Conservation (phyloP, 2,329 filamentous ascomycete genomes). For the Colletotrichum shisoi region DNA sequence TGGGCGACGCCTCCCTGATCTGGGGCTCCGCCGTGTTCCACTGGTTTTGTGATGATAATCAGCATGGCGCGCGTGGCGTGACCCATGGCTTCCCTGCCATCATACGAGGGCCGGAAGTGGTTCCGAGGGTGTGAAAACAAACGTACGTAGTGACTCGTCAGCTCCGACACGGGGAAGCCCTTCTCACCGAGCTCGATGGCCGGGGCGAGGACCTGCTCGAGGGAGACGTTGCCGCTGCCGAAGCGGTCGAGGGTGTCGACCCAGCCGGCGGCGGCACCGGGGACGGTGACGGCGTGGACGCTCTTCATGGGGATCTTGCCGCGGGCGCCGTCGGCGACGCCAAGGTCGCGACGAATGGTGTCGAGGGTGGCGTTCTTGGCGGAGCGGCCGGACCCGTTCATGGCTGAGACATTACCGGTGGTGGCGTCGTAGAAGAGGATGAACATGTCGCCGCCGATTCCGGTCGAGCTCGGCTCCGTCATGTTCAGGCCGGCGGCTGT, state of each 20-base stretch:
- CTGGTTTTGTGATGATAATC: conserved; percentile 52
- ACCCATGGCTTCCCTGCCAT: too few species aligned
- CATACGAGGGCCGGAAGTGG: too few species aligned
- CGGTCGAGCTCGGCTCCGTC: conserved; percentile 90
- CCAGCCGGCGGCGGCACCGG: conserved; percentile 93
- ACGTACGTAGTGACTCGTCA: conserved; percentile 73
- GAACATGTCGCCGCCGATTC: conserved; percentile 97
- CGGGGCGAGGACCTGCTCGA: conserved; percentile 81
- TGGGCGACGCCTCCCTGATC: conserved; percentile 80
- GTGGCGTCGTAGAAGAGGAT: conserved; percentile 89
- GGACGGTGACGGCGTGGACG: conserved; percentile 83
- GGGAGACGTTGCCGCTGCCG: conserved; percentile 81
- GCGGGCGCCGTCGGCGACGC: conserved; percentile 63
- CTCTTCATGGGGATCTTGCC: conserved; percentile 75
- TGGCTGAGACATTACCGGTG: conserved; percentile 79
- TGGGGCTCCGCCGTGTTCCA: conserved; percentile 72
- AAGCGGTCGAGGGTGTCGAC: conserved; percentile 87
- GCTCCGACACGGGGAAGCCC: conserved; percentile 87
- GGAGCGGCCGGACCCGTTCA: conserved; percentile 93
- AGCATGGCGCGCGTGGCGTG: too few species aligned
- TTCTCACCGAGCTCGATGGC: conserved; percentile 87
- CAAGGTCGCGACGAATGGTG: conserved; percentile 73
- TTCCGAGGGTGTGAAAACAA: conserved; percentile 46
- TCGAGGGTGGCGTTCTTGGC: conserved; percentile 74
- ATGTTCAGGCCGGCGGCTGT: conserved; percentile 88